Base-by-base conservation (phyloP, 2,329 filamentous ascomycete species). In the Alternaria sp. region DNA sequence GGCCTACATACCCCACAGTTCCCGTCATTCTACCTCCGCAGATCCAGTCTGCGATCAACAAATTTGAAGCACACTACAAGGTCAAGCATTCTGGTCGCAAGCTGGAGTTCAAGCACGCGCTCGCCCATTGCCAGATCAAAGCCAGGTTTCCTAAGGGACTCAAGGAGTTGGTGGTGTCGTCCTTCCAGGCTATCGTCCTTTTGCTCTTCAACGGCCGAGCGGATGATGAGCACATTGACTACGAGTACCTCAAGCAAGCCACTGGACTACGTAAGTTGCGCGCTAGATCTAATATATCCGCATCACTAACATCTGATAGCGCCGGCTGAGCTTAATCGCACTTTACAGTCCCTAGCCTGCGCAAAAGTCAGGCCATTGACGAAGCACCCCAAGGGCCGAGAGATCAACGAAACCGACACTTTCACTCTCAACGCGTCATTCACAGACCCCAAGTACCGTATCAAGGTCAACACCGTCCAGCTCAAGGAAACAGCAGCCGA, bases 401-500 rank as follows among this genome's bases (percentile, higher is more conserved):
- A 99, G 0, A 89, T 99, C 69, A 87, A 87, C 62, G 76, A 84
- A 1, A 92, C 88, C 0, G 96, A 99, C 81, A 92, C 90, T 0
- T 99, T 99, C 75, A 88, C 88, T 0, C 90, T 97, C 75, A 97
- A 97, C 82, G 81, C 86, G 47, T 78, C 79, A 15, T 99, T 99
- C 80, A 83, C 83, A 3, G 91, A 97, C 75, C 87, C 90, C 20
- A 97, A 96, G 80, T 92, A 92, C 80, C 89, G 94, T 60, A 90
- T 99, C 82, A 99, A 99, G 84, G 97, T 99, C 84, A 99, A 98
- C 82, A 95, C 97, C 81, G 96, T 99, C 71, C 96, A 99, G 81
- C 87, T 97, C 55, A 96, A 96, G 82, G 96, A 99, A 82, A 98
- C 96, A 1, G 92, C 92, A 73, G 92, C 95, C 75, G 96, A 99